phyloP scores from a whole-genome alignment of 2,329 filamentous ascomycete species.

The Sporothrix phasma region DNA sequence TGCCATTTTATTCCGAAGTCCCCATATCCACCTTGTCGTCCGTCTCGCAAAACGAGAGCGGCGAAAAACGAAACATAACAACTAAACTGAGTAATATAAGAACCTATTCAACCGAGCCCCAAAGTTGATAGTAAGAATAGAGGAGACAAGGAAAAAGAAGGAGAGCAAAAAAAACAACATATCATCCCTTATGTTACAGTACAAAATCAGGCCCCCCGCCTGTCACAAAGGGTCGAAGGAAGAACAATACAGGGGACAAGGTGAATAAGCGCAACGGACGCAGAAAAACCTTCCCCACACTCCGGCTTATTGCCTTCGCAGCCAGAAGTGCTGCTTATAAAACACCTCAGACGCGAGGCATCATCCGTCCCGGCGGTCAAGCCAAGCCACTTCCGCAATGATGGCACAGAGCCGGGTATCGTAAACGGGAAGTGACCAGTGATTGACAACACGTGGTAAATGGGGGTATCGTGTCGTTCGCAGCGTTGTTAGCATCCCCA shows the following conservation, averaged over 20 bases:
- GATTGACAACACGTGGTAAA: neutral
- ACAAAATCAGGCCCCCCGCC: neutral
- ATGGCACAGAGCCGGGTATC: neutral
- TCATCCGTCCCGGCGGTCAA: neutral
- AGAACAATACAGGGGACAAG: too few species aligned
- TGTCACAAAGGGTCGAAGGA: neutral
- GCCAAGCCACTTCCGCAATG: neutral
- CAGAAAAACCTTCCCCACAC: neutral
- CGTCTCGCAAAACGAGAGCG: neutral
- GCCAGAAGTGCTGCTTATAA: neutral
- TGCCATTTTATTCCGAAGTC: neutral
- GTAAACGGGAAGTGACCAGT: neutral
- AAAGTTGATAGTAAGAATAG: neutral
- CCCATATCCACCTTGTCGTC: neutral
- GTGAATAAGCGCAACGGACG: neutral
- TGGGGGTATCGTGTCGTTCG: neutral
- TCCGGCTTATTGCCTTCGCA: neutral
- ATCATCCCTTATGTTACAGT: slow-evolving; percentile 4
- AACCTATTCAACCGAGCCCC: neutral
- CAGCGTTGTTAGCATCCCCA: neutral
- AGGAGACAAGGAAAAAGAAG: neutral
- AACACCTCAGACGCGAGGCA: neutral
- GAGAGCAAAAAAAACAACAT: neutral
- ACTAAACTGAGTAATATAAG: neutral
- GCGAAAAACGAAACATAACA: neutral